Conservation (phyloP, 495 filamentous ascomycete species). For the Tuber calosporum region DNA sequence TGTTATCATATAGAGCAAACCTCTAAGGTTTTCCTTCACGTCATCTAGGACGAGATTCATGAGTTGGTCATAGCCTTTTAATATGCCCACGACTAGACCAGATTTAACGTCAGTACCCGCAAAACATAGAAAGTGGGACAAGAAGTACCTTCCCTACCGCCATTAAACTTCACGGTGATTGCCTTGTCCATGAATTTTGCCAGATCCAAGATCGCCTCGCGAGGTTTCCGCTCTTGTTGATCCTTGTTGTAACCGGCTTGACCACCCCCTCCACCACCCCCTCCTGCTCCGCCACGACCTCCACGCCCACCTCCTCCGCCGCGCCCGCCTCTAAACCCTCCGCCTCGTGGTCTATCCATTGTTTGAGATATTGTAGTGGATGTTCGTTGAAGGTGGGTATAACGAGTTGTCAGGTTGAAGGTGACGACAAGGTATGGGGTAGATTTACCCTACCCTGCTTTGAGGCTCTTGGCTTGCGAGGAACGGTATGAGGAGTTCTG, state of each 20-base stretch:
- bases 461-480: not conserved
- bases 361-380: slow-evolving; percentile 14
- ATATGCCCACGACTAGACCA: slow-evolving; percentile 64
- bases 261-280: slow-evolving; percentile 47
- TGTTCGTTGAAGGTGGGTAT: slow-evolving; percentile 28
- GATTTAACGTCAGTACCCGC: slow-evolving; percentile 4
- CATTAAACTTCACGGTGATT: slow-evolving; percentile 91
- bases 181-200: slow-evolving; percentile 94
- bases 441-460: slow-evolving; percentile 32
- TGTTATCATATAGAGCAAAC: slow-evolving; percentile 47
- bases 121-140: not conserved
- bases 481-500: not conserved
- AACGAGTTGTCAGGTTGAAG: slow-evolving; percentile 17
- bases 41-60: slow-evolving; percentile 98
- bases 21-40: slow-evolving; percentile 78
- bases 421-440: not conserved
- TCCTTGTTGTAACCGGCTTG: slow-evolving; percentile 42
- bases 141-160: slow-evolving; percentile 75
- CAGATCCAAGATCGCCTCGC: slow-evolving; percentile 95
- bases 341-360: slow-evolving; percentile 39
- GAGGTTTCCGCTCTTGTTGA: slow-evolving; percentile 73
- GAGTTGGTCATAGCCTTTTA: slow-evolving; percentile 92
- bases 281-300: slow-evolving; percentile 44
- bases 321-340: slow-evolving; percentile 37
- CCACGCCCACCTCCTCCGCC: slow-evolving; percentile 47